Evolutionary conservation across 768 basidiomycete species (phyloP), one percentile per base, ranked within the genome.

Genomic region (Pholiota conissans): DNA sequence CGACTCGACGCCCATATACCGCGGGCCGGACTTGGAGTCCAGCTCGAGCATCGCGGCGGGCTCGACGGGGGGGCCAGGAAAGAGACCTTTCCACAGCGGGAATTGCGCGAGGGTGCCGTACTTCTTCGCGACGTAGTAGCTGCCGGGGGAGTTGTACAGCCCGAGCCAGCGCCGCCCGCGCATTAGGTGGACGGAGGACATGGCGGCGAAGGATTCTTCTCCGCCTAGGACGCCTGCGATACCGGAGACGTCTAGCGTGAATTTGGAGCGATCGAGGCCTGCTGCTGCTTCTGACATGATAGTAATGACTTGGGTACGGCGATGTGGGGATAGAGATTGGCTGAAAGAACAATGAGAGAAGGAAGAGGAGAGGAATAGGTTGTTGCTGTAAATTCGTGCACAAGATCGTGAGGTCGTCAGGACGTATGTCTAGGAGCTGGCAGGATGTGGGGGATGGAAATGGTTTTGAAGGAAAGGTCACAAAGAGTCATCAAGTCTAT

Each of bases 211-310:
- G 14, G 59, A 58, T 47, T 63, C 63, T 42, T 63, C 63, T n/a
- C 60, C 63, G 14, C 63, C 63, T 20, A 63, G 59, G 27, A 63
- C 61, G 18, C 63, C 63, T 11, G 60, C 63, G 24, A 63, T 61
- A 2, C 63, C 59, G 42, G 59, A 63, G 2, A 63, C 57, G 27
- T 61, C 63, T 28, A 63, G 45, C 28, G 48, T 54, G 49, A 63
- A 63, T 29, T 47, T 40, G 14, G 62, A 56, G 18, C 30, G 24
- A 20, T 61, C 26, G 16, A 58, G 52, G 18, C 5, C 9, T 5
- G 22, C 8, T 20, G 20, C 10, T 22, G 24, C 24, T n/a, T n/a
- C n/a, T n/a, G n/a, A n/a, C n/a, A n/a, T 4, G 18, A 4, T 18
- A 24, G 20, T 9, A 14, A 39, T 39, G 37, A 14, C 4, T 9